Evolutionary conservation across 2,329 filamentous ascomycete genomes (phyloP).

Genomic region (Fusarium transvaalense): DNA sequence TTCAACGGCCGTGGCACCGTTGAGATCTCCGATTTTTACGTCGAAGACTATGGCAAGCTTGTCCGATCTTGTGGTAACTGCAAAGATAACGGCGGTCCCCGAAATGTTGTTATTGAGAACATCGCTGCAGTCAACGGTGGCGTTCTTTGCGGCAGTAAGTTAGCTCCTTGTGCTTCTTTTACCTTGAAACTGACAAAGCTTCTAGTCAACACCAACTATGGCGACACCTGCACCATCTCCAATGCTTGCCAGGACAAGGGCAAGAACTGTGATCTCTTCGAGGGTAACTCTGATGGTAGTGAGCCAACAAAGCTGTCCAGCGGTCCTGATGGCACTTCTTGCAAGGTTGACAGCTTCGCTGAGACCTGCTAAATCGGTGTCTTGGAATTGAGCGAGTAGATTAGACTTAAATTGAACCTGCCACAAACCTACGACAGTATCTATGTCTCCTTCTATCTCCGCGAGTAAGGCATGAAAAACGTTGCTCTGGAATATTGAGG

Average conservation of each 20-base stretch:
- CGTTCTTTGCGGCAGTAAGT: slow-evolving; percentile 41
- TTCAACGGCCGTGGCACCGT: slow-evolving; percentile 59
- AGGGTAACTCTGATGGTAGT: slow-evolving; percentile 34
- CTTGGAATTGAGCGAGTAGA: neutral
- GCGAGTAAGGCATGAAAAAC: no score
- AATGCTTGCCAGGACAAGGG: slow-evolving; percentile 40
- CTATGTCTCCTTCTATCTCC: no score
- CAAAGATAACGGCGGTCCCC: slow-evolving; percentile 37
- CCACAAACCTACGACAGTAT: no score
- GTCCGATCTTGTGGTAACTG: slow-evolving; percentile 61
- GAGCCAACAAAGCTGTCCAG: slow-evolving; percentile 40
- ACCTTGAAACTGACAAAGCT: neutral
- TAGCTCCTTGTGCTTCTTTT: no score
- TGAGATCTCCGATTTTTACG: slow-evolving; percentile 47
- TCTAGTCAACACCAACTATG: slow-evolving; percentile 44
- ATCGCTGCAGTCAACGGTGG: slow-evolving; percentile 42
- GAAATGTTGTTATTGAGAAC: slow-evolving; percentile 36
- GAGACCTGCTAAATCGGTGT: slow-evolving; percentile 27
- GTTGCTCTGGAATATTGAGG: no score
- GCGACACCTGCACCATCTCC: slow-evolving; percentile 43
- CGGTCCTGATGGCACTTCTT: slow-evolving; percentile 38
- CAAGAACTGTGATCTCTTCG: slow-evolving; percentile 40
- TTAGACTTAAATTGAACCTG: neutral
- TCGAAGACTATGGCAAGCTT: slow-evolving; percentile 60
- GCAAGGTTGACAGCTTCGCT: slow-evolving; percentile 28